Base-by-base conservation (phyloP, 2,329 filamentous ascomycete genomes). In the Aspergillus sp. region DNA sequence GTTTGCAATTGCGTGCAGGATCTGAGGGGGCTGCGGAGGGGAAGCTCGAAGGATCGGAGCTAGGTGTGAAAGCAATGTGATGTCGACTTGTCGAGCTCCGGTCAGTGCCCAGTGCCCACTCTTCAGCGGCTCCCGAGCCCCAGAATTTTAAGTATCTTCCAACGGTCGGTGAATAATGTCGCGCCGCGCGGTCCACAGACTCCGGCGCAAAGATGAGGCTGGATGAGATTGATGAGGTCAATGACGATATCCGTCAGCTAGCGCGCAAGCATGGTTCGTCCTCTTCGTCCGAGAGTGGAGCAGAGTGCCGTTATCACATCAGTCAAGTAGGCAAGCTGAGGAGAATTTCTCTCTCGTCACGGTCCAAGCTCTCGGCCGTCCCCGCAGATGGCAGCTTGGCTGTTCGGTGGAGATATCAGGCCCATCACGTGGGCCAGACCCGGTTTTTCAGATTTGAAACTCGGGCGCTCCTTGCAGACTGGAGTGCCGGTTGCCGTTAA, bases 201-300 rank as follows among this genome's bases (percentile, higher is more conserved):
- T 26, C 18, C 42, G 20, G 24, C 18, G 12, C 11, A 13, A 13
- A 22, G 42, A 15, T 44, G 42, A 44, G 20, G 18, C 42, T 44
- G 42, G 18, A 44, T 9, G 5, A 15, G 7, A 5, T 24, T 3
- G 18, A 30, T 30, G 26, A 30, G 9, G 26, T 30, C 26, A 30
- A 9, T 30, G 9, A 30, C 26, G 26, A 30, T 44, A 22, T 44
- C 44, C 24, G 24, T 34, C 44, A 47, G 45, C 38, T 49, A 39
- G 47, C 47, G 47, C 12, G 22, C 11, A 30, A 3, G 26, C 9
- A 30, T 30, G 26, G 26, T 30, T 30, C 26, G 26, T 30, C 22
- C 20, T 53, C 50, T 53, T 53, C 45, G 41, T 45, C 24, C 41
- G 13, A 12, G 51, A n/a, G 51, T 54, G 51, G 51, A 54, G 50